Evolutionary conservation across 306 rosid species (phyloP).

Genomic region (Castanopsis chinensis): DNA sequence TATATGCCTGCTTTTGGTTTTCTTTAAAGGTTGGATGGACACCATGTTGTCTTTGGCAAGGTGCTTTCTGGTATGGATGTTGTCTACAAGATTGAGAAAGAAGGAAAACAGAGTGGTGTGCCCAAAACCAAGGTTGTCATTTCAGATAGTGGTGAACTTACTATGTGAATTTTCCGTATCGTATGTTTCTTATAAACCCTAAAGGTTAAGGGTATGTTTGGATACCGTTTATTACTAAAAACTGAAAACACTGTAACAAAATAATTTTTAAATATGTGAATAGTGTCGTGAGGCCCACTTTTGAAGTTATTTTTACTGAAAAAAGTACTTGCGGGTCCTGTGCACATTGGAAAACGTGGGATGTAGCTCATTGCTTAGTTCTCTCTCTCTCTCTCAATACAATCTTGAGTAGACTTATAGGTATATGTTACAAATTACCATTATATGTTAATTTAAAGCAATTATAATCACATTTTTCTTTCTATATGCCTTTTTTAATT

Average conservation of each 20-base stretch:
- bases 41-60: constrained; percentile 62
- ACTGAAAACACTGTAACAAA: too few species aligned
- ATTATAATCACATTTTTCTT: not conserved
- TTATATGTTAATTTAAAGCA: not conserved
- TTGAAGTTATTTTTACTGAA: too few species aligned
- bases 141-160: constrained; percentile 52
- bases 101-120: constrained; percentile 32
- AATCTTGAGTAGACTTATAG: not conserved
- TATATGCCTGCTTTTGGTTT: constrained; percentile 18
- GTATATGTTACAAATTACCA: not conserved
- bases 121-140: constrained; percentile 42
- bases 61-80: constrained; percentile 55
- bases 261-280: too few species aligned
- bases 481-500: not conserved
- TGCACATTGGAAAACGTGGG: too few species aligned
- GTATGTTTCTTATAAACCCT: not conserved
- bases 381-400: not conserved
- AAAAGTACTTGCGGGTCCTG: too few species aligned
- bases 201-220: not conserved
- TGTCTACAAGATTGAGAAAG: constrained; percentile 49
- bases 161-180: constrained; percentile 1
- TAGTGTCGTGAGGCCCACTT: too few species aligned
- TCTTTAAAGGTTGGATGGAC: constrained; percentile 76
- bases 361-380: not conserved
- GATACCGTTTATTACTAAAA: too few species aligned